Percentiles rank a stretch among this genome's conserved stretches.
phyloP scores from a whole-genome alignment of 352 stramenopile genomes.

The Globisporangium sylvaticum region DNA sequence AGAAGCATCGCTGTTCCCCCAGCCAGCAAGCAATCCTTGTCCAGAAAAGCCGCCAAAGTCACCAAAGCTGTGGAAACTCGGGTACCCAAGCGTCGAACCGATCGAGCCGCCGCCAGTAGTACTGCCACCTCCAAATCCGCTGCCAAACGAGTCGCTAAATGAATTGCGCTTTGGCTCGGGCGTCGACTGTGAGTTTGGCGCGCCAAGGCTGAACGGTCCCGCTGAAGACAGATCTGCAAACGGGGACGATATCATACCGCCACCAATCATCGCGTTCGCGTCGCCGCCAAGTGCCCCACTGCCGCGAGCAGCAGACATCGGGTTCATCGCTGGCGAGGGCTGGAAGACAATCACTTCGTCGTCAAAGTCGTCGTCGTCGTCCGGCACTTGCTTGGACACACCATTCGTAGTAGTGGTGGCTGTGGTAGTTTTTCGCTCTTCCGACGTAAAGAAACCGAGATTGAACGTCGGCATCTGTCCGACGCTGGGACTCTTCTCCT shows the following conservation, averaged over 20 bases:
- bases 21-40: conserved; percentile 39
- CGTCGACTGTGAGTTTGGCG: conserved; percentile 19
- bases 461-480: conserved; percentile 21
- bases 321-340: conserved; percentile 40
- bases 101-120: conserved; percentile 15
- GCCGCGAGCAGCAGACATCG: conserved; percentile 19
- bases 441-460: conserved; percentile 25
- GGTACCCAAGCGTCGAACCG: conserved; percentile 49
- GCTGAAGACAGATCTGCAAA: conserved; percentile 16
- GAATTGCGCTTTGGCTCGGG: conserved; percentile 14
- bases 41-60: conserved; percentile 39
- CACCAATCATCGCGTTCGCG: conserved; percentile 5
- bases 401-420: not conserved
- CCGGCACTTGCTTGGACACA: conserved; percentile 16
- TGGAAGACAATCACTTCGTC: conserved; percentile 86
- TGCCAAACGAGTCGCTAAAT: conserved; percentile 12
- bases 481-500: conserved; percentile 3
- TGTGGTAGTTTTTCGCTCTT: not conserved
- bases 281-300: conserved; percentile 32
- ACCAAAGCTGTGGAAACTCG: conserved; percentile 62
- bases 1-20: conserved; percentile 36
- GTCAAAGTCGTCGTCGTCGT: conserved; percentile 76
- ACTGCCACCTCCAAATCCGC: conserved; percentile 8
- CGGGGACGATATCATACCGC: conserved; percentile 4
- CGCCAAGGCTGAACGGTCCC: conserved; percentile 17